Evolutionary conservation across 345 rosid species (phyloP).

Genomic region (Eutrema heterophyllum): DNA sequence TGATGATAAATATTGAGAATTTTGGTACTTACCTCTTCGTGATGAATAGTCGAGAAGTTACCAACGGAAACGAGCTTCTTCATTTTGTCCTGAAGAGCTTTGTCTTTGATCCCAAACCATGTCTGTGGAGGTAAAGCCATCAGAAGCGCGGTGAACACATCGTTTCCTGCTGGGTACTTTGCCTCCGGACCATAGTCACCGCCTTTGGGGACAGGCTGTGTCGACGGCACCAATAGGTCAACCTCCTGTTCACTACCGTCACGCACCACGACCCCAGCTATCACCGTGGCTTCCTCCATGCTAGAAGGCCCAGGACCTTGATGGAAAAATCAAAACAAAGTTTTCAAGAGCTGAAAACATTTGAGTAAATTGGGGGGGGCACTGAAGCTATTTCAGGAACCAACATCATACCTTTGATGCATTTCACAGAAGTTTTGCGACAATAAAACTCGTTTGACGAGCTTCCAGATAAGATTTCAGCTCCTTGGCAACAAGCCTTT

Average conservation of each 20-base stretch:
- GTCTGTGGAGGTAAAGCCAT: slow-evolving; percentile 75
- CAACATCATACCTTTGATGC: slow-evolving; percentile 34
- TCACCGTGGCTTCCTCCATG: slow-evolving; percentile 9
- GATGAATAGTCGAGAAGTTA: slow-evolving; percentile 69
- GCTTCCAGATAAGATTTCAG: slow-evolving; percentile 58
- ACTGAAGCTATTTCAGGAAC: background rate
- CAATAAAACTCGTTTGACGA: slow-evolving; percentile 44
- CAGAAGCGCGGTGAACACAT: slow-evolving; percentile 66
- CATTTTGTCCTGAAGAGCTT: slow-evolving; percentile 50
- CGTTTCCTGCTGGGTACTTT: slow-evolving; percentile 52
- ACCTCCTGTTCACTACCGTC: slow-evolving; percentile 55
- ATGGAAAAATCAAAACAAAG: background rate
- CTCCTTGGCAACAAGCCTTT: slow-evolving; percentile 75
- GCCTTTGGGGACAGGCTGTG: background rate
- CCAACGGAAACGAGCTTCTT: slow-evolving; percentile 46
- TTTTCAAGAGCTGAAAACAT: too few relatives aligned
- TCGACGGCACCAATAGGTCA: slow-evolving; percentile 31
- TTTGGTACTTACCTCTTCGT: slow-evolving; percentile 68
- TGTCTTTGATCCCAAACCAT: slow-evolving; percentile 67
- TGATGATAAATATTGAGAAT: background rate
- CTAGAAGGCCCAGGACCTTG: slow-evolving; percentile 12
- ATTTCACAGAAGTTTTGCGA: slow-evolving; percentile 55
- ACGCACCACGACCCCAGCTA: slow-evolving; percentile 31
- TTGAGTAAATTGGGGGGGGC: too few relatives aligned
- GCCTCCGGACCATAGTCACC: slow-evolving; percentile 40